phyloP scores from a whole-genome alignment of 768 basidiomycete species.

The Brasilioporus rufonigricans region DNA sequence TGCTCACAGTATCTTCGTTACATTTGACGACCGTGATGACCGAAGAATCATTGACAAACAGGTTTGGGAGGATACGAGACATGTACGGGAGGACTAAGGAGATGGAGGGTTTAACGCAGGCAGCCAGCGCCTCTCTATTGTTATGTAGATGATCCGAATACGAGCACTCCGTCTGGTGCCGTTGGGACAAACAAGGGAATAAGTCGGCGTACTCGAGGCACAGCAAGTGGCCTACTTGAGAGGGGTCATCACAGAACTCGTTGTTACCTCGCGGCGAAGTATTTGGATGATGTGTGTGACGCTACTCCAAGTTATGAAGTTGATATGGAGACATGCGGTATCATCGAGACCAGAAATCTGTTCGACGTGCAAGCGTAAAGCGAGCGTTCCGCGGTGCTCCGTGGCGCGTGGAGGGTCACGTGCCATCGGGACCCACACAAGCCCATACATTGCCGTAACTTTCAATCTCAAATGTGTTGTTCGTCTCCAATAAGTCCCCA shows the following conservation, averaged over 20 bases:
- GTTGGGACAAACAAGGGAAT: neutral
- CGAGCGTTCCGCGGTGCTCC: too few relatives aligned
- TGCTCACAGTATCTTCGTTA: constrained; percentile 26
- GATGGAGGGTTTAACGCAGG: neutral
- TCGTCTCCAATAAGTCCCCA: too few relatives aligned
- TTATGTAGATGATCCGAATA: neutral
- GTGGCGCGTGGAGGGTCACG: constrained; percentile 13
- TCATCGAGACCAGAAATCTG: too few relatives aligned
- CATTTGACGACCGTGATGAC: constrained; percentile 29
- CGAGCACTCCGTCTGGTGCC: neutral
- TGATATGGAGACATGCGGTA: too few relatives aligned
- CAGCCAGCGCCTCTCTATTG: constrained; percentile 3
- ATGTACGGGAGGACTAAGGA: constrained; percentile 1
- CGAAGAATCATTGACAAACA: constrained; percentile 29
- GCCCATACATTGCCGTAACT: too few relatives aligned
- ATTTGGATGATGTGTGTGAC: neutral
- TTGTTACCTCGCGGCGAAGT: neutral
- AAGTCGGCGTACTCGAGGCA: neutral
- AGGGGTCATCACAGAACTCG: neutral
- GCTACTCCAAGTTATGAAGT: neutral
- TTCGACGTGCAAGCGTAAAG: neutral
- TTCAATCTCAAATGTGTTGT: too few relatives aligned
- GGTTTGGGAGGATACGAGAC: constrained; percentile 31
- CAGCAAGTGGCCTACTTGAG: constrained; percentile 19
- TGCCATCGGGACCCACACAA: neutral